These are phyloP conservation scores for Ceriops zippeliana DNA, from an alignment of 345 rosid genomes.

Conservation along the genomic window DNA sequence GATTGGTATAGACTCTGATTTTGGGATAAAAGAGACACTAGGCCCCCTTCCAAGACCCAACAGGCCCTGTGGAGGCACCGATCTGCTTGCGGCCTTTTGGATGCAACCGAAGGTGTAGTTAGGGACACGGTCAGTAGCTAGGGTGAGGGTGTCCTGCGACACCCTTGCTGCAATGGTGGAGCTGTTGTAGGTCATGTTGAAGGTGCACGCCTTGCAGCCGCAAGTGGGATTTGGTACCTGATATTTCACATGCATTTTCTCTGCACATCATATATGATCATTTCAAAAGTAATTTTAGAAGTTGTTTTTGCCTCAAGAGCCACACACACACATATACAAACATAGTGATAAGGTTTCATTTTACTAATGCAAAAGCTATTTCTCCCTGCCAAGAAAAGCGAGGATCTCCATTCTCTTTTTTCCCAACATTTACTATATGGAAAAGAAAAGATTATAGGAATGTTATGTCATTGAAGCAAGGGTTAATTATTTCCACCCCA, in stretches of 20 bases:
- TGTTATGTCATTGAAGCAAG: too few species aligned
- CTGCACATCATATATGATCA: background rate
- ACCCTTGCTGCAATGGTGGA: slow-evolving; percentile 63
- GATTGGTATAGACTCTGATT: slow-evolving; percentile 63
- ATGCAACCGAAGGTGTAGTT: slow-evolving; percentile 83
- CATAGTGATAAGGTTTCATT: background rate
- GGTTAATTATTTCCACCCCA: too few species aligned
- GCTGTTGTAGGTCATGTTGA: slow-evolving; percentile 80
- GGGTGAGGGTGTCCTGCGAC: slow-evolving; percentile 59
- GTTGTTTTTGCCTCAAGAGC: background rate
- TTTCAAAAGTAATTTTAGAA: background rate
- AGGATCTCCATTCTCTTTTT: too few species aligned
- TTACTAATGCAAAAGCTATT: background rate
- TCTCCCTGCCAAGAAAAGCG: too few species aligned
- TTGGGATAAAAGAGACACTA: slow-evolving; percentile 69
- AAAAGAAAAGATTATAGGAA: too few species aligned
- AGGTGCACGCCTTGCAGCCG: slow-evolving; percentile 51
- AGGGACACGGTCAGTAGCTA: slow-evolving; percentile 59
- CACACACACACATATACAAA: too few species aligned
- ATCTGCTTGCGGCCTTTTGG: slow-evolving; percentile 55
- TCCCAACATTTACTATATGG: too few species aligned
- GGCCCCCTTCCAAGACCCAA: slow-evolving; percentile 89
- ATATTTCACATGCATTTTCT: slow-evolving; percentile 5
- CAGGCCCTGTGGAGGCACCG: slow-evolving; percentile 81
- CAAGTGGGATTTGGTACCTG: slow-evolving; percentile 73